Evolutionary conservation across 768 basidiomycete species (phyloP), one percentile per base, ranked within the genome.

Genomic region (Coprinopsis cinerea): DNA sequence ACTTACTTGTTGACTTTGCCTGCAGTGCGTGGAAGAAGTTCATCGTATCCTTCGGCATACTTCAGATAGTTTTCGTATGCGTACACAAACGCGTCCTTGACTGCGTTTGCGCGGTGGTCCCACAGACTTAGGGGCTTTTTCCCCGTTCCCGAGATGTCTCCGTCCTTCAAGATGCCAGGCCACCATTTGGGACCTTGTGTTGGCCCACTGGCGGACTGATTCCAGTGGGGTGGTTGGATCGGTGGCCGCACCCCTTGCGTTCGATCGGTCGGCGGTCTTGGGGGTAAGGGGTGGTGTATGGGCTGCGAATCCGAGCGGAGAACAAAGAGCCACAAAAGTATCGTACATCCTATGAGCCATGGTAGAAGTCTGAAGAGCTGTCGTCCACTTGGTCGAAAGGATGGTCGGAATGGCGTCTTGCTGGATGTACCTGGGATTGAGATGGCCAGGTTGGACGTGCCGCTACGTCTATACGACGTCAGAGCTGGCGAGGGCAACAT

Each of bases 41-140:
- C 85, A 51, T 87, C 85, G 22, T 70, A 65, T 9, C 78, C 76
- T 3, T 69, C 66, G 0, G 83, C 83, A 55, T 74, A 59, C 9
- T 57, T 61, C 55, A 71, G 64, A 54, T 86, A 86, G 11, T 75
- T 77, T 1, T 61, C 59, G 52, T 82, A 87, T 1, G 83, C 83
- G 57, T 84, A 77, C 32, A 76, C 52, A 62, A 84, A 86, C 0
- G 82, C 81, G 2, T 67, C 57, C 55, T 74, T 76, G 27, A 86
- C 85, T 37, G 67, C 68, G 6, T 70, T 63, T 2, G 83, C 81
- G 27, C 82, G 72, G 4, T 58, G 57, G 1, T 68, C 65, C 83
- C 82, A 84, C 28, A 42, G 20, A 20, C 10, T 23, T 34, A 25
- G 27, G 24, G 37, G 44, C 39, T 47, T 47, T 9, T 45, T 32